Conservation (phyloP, 1,284 basidiomycete species). For the Tilletia caries region DNA sequence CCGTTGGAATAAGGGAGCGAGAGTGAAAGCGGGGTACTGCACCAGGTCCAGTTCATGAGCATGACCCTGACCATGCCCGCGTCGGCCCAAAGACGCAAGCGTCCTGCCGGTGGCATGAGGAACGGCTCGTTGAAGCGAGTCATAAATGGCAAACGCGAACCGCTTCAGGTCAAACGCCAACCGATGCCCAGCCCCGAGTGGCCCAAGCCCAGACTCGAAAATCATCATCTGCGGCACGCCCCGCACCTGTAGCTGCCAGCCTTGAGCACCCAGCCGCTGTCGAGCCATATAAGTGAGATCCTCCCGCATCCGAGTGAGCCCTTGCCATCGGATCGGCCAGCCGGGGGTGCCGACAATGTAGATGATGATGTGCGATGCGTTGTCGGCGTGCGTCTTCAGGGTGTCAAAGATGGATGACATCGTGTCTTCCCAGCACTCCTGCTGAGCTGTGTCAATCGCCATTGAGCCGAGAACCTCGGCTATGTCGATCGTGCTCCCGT, state of each 20-base stretch:
- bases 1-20: neutral
- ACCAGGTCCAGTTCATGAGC: conserved; percentile 23
- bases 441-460: neutral
- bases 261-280: neutral
- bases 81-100: conserved; percentile 9
- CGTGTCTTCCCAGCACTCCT: conserved; percentile 21
- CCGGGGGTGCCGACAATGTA: conserved; percentile 13
- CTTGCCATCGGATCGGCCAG: neutral
- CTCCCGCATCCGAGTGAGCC: conserved; percentile 11
- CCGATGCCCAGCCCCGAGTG: conserved; percentile 19
- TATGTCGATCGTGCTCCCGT: neutral
- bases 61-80: conserved; percentile 15
- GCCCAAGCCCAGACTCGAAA: conserved; percentile 27
- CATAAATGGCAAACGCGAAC: conserved; percentile 32
- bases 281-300: conserved; percentile 7
- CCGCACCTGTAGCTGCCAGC: conserved; percentile 16
- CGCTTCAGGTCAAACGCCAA: conserved; percentile 19
- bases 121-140: conserved; percentile 29
- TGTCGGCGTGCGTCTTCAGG: neutral
- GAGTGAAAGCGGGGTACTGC: conserved; percentile 32
- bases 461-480: conserved; percentile 7
- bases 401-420: conserved; percentile 18
- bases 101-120: conserved; percentile 27
- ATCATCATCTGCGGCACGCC: conserved; percentile 26
- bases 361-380: conserved; percentile 14